phyloP scores from a whole-genome alignment of 2,329 filamentous ascomycete genomes.

The Colletotrichum gloeosporioides region DNA sequence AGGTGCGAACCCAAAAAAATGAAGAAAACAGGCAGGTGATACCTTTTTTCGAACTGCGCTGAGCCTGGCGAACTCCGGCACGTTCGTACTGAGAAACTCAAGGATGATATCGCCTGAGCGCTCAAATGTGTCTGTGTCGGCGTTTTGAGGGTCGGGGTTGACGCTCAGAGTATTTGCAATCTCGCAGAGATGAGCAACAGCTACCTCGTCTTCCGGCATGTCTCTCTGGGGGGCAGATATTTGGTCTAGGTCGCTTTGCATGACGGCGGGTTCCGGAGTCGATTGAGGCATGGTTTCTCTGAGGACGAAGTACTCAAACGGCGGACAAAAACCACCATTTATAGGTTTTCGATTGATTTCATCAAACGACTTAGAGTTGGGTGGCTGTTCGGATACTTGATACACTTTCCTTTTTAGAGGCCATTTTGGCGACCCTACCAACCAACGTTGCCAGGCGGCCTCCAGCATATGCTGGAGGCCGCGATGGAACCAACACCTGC shows the following conservation, averaged over 20 bases:
- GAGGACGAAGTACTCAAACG: not conserved
- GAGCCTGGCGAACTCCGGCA: not conserved
- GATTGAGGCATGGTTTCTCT: accelerated
- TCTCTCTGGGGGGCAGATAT: accelerated
- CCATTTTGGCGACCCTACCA: not conserved
- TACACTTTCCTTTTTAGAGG: not conserved
- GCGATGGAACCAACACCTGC: not conserved
- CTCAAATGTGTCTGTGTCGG: not conserved
- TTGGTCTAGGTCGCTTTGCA: not conserved
- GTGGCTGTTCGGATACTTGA: not conserved
- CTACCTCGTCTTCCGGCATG: accelerated
- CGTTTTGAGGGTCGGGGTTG: not conserved
- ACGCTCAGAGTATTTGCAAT: not conserved
- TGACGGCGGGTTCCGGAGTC: not conserved
- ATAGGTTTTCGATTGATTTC: not conserved
- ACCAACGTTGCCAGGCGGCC: not conserved
- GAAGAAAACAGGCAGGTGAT: not conserved
- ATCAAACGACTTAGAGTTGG: not conserved
- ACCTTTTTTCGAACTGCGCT: not conserved
- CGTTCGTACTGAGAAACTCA: not conserved
- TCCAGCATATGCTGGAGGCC: not conserved
- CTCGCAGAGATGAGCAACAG: not conserved
- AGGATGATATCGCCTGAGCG: not conserved
- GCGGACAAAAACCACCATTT: not conserved
- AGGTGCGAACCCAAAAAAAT: accelerated